Conservation (phyloP, 768 basidiomycete species). For the Lactarius akahatsu region DNA sequence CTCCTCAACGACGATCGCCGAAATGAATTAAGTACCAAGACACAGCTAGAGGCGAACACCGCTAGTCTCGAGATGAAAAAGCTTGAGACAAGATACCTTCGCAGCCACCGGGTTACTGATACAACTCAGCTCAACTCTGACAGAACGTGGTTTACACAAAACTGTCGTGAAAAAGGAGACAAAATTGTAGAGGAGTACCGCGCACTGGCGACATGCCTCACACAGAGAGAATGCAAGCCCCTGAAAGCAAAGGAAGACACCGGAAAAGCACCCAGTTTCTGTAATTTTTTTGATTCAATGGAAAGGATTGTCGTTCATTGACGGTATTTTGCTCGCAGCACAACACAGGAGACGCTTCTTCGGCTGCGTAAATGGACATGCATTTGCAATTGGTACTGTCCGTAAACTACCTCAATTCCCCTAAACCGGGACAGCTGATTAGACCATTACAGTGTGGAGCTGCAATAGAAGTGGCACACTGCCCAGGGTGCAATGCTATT, state of each 20-base stretch:
- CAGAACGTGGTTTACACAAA: conserved; percentile 33
- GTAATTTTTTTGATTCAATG: no score
- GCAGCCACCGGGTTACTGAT: conserved; percentile 26
- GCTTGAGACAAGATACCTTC: conserved; percentile 28
- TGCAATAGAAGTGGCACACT: no score
- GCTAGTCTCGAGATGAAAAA: neutral
- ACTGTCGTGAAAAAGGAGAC: conserved; percentile 31
- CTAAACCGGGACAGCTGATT: no score
- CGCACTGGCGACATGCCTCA: conserved; percentile 28
- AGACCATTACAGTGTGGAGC: no score
- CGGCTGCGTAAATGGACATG: no score
- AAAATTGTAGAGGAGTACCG: conserved; percentile 31
- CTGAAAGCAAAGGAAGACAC: conserved; percentile 32
- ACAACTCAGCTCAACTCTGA: conserved; percentile 28
- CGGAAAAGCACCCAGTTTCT: conserved; percentile 28
- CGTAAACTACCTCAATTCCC: no score
- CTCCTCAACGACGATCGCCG: neutral
- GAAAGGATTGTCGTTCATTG: no score
- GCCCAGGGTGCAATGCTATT: no score
- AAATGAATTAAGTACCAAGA: neutral
- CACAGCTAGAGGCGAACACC: neutral
- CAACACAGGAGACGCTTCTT: no score
- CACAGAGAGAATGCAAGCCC: conserved; percentile 29
- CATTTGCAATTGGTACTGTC: no score
- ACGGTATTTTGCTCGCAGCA: no score